These are phyloP conservation scores for Auricularia cornea DNA, from an alignment of 768 basidiomycete genomes.

Conservation along the genomic window DNA sequence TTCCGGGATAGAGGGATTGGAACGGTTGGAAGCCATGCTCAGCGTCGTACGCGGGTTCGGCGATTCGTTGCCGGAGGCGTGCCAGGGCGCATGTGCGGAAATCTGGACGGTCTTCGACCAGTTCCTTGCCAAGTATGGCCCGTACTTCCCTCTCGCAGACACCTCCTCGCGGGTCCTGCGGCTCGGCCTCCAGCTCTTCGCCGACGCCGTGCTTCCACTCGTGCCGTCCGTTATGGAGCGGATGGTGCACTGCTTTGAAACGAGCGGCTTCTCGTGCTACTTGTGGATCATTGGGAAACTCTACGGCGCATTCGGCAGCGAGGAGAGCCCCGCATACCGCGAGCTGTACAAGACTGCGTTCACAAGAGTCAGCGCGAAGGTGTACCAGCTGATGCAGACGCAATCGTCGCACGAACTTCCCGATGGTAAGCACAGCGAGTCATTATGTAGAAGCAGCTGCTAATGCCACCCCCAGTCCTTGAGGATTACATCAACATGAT, in stretches of 20 bases:
- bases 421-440: constrained; percentile 57
- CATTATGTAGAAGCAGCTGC: background rate
- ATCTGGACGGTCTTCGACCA: constrained; percentile 78
- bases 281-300: constrained; percentile 92
- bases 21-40: constrained; percentile 91
- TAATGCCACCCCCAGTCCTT: constrained; percentile 49
- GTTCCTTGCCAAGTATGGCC: constrained; percentile 72
- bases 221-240: constrained; percentile 63
- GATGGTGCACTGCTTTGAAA: constrained; percentile 72
- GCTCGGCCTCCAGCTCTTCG: constrained; percentile 77
- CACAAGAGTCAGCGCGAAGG: constrained; percentile 66
- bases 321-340: constrained; percentile 47
- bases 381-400: constrained; percentile 56
- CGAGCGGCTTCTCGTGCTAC: constrained; percentile 75
- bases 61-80: constrained; percentile 71
- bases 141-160: constrained; percentile 70
- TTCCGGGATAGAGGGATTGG: constrained; percentile 57
- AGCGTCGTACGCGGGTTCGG: constrained; percentile 74
- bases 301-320: constrained; percentile 65
- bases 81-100: constrained; percentile 68
- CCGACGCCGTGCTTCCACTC: constrained; percentile 52
- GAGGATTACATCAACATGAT: constrained; percentile 90
- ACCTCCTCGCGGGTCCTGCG: constrained; percentile 77
- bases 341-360: constrained; percentile 54
- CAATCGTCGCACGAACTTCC: constrained; percentile 70